phyloP scores from a whole-genome alignment of 257 asterid species.

The Solanum corneliomulleri region DNA sequence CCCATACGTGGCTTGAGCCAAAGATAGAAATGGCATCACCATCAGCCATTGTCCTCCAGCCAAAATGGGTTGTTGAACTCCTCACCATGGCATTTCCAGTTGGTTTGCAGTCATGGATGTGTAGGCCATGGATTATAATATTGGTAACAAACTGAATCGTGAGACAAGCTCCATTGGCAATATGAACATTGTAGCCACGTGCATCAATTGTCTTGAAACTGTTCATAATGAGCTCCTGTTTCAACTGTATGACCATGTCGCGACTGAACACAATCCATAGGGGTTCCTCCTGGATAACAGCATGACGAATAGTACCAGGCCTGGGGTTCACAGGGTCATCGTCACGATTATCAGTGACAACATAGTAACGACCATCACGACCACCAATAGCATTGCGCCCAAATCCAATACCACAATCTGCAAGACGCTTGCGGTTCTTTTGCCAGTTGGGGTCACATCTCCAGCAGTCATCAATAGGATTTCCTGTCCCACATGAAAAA shows the following conservation, averaged over 20 bases:
- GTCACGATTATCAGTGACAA: constrained; percentile 62
- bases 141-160: constrained; percentile 71
- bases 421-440: constrained; percentile 73
- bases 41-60: constrained; percentile 94
- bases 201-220: constrained; percentile 87
- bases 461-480: constrained; percentile 94
- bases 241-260: constrained; percentile 73
- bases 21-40: constrained; percentile 85
- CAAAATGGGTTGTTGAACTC: constrained; percentile 72
- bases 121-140: constrained; percentile 70
- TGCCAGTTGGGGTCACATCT: constrained; percentile 81
- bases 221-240: constrained; percentile 86
- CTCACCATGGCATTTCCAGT: constrained; percentile 94
- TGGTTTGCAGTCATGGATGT: constrained; percentile 74
- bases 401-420: constrained; percentile 83
- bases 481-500: constrained; percentile 88
- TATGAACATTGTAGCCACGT: constrained; percentile 78
- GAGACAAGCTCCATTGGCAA: constrained; percentile 72
- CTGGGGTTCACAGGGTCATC: constrained; percentile 75
- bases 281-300: constrained; percentile 83
- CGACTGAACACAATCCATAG: constrained; percentile 87
- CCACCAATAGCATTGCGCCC: constrained; percentile 94
- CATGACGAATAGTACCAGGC: constrained; percentile 89
- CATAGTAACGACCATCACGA: constrained; percentile 71
- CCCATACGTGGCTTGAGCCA: constrained; percentile 87